A percentile compares a stretch with the other conserved stretches of the same genome.
These are phyloP conservation scores for Mycena polygramma DNA, from an alignment of 768 basidiomycete species.

Conservation along the genomic window DNA sequence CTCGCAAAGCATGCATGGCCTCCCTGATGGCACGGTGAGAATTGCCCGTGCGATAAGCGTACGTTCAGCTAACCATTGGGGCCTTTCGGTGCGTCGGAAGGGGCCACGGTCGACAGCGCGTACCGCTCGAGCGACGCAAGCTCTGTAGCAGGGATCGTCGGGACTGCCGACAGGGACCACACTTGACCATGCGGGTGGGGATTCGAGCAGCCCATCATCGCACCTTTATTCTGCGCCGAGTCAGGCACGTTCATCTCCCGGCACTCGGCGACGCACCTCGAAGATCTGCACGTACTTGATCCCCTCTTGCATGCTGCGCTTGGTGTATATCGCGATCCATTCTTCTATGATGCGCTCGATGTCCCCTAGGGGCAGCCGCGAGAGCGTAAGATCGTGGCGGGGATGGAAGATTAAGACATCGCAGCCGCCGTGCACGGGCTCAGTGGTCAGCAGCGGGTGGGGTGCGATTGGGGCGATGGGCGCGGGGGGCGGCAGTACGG, in stretches of 20 bases:
- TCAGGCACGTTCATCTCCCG: neutral
- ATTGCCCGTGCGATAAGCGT: neutral
- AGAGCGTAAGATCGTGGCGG: conserved; percentile 86
- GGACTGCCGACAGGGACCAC: conserved; percentile 83
- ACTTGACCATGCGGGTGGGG: conserved; percentile 95
- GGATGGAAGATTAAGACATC: conserved; percentile 92
- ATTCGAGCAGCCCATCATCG: conserved; percentile 96
- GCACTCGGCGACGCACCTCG: conserved; percentile 65
- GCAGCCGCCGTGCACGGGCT: conserved; percentile 86
- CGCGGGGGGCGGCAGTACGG: conserved; percentile 74
- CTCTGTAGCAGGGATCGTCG: conserved; percentile 78
- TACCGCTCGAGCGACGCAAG: conserved; percentile 69
- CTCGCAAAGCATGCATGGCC: conserved; percentile 82
- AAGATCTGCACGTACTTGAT: conserved; percentile 91
- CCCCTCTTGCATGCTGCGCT: conserved; percentile 71
- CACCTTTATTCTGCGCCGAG: conserved; percentile 84
- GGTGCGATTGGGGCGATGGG: conserved; percentile 63
- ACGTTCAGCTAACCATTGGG: conserved; percentile 52
- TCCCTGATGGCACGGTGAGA: conserved; percentile 48
- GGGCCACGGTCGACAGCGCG: conserved; percentile 48
- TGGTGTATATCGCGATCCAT: conserved; percentile 78
- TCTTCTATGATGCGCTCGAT: conserved; percentile 76
- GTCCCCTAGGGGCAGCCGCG: conserved; percentile 69
- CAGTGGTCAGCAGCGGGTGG: conserved; percentile 72
- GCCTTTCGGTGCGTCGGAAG: conserved; percentile 66